phyloP scores from a whole-genome alignment of 768 basidiomycete genomes.

The Omphalotus guepiniiformis region DNA sequence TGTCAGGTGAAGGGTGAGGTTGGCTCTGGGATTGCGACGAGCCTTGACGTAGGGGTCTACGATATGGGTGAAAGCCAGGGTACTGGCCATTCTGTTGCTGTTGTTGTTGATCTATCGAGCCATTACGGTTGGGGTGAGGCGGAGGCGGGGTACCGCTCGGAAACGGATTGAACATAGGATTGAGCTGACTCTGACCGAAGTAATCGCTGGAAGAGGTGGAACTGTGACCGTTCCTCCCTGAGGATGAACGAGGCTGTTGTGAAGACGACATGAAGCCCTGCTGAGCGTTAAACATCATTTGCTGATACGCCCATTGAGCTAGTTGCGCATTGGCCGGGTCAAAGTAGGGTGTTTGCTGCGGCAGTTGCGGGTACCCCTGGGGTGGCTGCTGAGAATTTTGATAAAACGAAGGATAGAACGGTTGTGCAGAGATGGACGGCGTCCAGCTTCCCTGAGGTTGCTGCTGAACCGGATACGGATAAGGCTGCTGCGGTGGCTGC shows the following conservation, averaged over 20 bases:
- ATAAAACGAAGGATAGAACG: conserved; percentile 77
- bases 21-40: conserved; percentile 26
- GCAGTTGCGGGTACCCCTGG: conserved; percentile 49
- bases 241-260: conserved; percentile 32
- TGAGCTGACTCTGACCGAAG: conserved; percentile 51
- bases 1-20: conserved; percentile 19
- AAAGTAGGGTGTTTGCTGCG: conserved; percentile 57
- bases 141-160: conserved; percentile 70
- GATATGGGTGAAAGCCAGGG: conserved; percentile 78
- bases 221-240: conserved; percentile 39
- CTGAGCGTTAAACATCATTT: conserved; percentile 81
- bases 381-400: conserved; percentile 58
- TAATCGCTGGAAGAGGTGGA: conserved; percentile 43
- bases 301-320: conserved; percentile 88
- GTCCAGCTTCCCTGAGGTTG: conserved; percentile 70
- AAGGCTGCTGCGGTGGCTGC: conserved; percentile 38
- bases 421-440: conserved; percentile 58
- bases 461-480: conserved; percentile 69
- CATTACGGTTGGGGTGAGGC: conserved; percentile 43
- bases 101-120: conserved; percentile 34
- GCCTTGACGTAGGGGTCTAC: conserved; percentile 56
- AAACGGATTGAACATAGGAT: conserved; percentile 53
- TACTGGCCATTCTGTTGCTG: conserved; percentile 39
- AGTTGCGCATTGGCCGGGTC: conserved; percentile 74
- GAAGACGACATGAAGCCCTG: conserved; percentile 43